Evolutionary conservation across 345 rosid species (phyloP), one percentile per base, ranked within the genome.

Genomic region (Salix viminalis): DNA sequence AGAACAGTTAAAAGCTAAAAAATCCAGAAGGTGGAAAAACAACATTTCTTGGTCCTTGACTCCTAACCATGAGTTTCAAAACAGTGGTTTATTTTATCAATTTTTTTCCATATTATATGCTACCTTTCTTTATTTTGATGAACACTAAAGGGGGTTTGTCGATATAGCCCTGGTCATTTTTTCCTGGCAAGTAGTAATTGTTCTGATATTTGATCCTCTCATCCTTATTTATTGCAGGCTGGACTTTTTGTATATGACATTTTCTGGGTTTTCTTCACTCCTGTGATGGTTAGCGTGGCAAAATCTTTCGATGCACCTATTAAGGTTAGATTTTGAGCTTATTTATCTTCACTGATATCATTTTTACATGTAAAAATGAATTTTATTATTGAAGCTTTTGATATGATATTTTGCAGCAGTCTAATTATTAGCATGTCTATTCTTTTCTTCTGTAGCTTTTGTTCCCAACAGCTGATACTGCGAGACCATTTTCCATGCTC

Each of bases 221-320:
- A 42, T 72, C 13, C 37, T 73, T 44, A 28, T 58, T 15, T 56
- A 56, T 62, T 83, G 84, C 81, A 96, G 99, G 97, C 89, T 75
- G 99, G 98, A 64, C 97, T 96, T 79, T 96, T 96, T 84, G 91
- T 92, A 46, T 96, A 94, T 70, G 98, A 96, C 81, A 94, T 94
- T 76, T 96, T 96, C 88, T 96, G 98, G 98, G 97, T 96, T 85
- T 96, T 96, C 92, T 94, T 96, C 83, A 96, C 99, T 69, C 99
- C 97, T 1, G 99, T 96, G 46, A 96, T 96, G 98, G 99, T 96
- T 74, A 92, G 97, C 74, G 98, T 96, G 74, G 99, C 98, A 67
- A 96, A 92, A 87, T 96, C 99, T 72, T 96, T 96, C 26, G 98
- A 96, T 86, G 99, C 97, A 79, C 98, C 99, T 7, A 96, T 96